Conservation (phyloP, 75 land plant genomes). For the Cryptomeria japonica region DNA sequence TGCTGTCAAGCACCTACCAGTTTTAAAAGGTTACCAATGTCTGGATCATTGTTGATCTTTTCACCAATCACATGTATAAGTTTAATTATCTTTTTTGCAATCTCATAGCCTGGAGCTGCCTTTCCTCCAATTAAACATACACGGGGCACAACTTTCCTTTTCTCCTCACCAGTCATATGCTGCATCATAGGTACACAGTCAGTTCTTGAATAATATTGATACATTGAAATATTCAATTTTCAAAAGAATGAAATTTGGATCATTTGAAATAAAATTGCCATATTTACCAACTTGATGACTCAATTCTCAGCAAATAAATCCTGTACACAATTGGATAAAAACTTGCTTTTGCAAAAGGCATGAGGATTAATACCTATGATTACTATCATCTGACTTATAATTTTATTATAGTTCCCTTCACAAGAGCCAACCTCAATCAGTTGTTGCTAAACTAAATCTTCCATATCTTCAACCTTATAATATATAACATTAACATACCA, state of each 20-base stretch:
- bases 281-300: no score
- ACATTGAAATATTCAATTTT: background rate
- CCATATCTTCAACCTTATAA: no score
- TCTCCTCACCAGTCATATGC: conserved; percentile 65
- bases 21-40: conserved; percentile 76
- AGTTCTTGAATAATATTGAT: background rate
- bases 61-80: conserved; percentile 69
- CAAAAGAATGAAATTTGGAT: background rate
- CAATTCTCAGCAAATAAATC: no score
- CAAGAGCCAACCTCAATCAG: no score
- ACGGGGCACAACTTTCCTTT: conserved; percentile 73
- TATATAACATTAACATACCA: no score
- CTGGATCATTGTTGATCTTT: conserved; percentile 69
- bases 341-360: no score
- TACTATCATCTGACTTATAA: no score
- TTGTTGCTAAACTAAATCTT: no score
- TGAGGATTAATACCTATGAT: no score
- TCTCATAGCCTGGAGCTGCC: conserved; percentile 85
- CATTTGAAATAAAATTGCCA: background rate
- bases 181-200: conserved; percentile 16
- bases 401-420: no score
- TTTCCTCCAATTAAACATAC: conserved; percentile 83
- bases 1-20: conserved; percentile 35
- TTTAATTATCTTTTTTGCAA: conserved; percentile 78
- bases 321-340: no score